phyloP scores from a whole-genome alignment of 306 rosid genomes.

The Pyrus communis region DNA sequence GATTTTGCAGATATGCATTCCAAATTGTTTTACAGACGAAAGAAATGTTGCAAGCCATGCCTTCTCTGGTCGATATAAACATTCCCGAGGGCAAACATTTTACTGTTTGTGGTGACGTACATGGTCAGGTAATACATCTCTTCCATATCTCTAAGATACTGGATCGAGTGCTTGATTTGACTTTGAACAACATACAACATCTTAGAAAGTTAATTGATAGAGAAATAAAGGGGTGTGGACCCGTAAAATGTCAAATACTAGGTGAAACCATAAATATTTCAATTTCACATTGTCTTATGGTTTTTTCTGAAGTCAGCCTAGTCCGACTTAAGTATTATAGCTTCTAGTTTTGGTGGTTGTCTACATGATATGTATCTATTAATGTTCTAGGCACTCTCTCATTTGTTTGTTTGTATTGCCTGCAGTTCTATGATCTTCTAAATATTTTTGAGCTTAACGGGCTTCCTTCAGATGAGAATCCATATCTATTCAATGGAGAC shows the following conservation, averaged over 20 bases:
- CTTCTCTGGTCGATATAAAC: constrained; percentile 82
- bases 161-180: constrained; percentile 11
- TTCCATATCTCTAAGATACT: not conserved
- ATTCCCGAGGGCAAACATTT: constrained; percentile 74
- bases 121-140: constrained; percentile 77
- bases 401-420: constrained; percentile 13
- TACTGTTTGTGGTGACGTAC: constrained; percentile 98
- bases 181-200: not conserved
- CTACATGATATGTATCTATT: not conserved
- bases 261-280: not conserved
- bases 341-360: not conserved
- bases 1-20: constrained; percentile 68
- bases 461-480: constrained; percentile 99
- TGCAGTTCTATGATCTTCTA: constrained; percentile 93
- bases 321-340: not conserved
- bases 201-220: not conserved
- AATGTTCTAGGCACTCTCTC: not conserved
- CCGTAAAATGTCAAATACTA: not conserved
- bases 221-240: not conserved
- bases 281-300: not conserved
- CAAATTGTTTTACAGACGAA: constrained; percentile 88
- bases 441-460: constrained; percentile 98
- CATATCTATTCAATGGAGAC: constrained; percentile 94
- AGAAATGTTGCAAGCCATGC: constrained; percentile 66
- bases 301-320: not conserved